These are phyloP conservation scores for Xylaria grammica DNA, from an alignment of 495 filamentous ascomycete genomes.

Conservation along the genomic window DNA sequence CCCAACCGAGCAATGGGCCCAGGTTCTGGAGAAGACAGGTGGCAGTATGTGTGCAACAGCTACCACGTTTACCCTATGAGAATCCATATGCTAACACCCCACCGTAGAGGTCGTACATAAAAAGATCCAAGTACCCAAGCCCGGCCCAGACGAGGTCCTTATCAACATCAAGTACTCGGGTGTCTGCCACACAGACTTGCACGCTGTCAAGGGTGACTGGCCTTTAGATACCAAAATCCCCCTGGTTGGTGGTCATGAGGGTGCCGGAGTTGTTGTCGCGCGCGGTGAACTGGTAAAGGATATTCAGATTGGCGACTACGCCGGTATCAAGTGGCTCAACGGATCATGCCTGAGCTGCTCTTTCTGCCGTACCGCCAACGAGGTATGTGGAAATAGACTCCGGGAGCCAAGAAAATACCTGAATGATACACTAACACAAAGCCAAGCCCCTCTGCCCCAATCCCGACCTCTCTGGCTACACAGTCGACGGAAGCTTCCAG, in stretches of 20 bases:
- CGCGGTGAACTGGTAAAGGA: constrained; percentile 73
- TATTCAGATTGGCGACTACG: constrained; percentile 78
- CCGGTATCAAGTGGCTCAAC: constrained; percentile 91
- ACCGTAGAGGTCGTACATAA: constrained; percentile 71
- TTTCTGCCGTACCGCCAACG: constrained; percentile 72
- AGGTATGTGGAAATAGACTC: neutral
- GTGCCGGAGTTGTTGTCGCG: constrained; percentile 84
- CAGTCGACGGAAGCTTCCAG: constrained; percentile 91
- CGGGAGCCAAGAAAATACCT: neutral
- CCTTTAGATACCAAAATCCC: constrained; percentile 77
- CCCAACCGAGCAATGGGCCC: constrained; percentile 82
- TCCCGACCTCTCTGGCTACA: constrained; percentile 82
- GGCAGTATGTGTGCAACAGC: constrained; percentile 60
- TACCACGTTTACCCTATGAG: neutral
- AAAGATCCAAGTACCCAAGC: constrained; percentile 77
- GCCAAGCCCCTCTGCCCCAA: constrained; percentile 74
- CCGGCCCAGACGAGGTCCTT: constrained; percentile 85
- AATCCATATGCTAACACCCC: constrained; percentile 25
- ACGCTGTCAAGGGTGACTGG: constrained; percentile 90
- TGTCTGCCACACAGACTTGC: constrained; percentile 89
- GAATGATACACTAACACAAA: constrained; percentile 39
- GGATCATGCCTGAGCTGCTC: constrained; percentile 77
- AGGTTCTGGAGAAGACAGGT: constrained; percentile 79
- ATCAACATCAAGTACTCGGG: constrained; percentile 92
- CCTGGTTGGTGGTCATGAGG: constrained; percentile 94